Evolutionary conservation across 129 eudicot genomes (phyloP).

Genomic region (Solidago caesia): DNA sequence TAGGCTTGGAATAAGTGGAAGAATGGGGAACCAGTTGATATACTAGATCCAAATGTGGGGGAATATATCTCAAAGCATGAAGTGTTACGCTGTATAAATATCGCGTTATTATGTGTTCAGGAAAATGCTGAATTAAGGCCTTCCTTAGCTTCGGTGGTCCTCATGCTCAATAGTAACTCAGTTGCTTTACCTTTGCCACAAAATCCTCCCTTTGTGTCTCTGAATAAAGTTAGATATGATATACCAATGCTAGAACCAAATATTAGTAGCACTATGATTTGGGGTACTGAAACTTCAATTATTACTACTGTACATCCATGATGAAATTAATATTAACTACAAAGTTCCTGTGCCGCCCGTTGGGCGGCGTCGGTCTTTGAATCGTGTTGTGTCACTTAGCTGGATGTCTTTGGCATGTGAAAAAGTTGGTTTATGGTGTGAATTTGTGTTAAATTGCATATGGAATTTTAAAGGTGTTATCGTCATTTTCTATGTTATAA

Average conservation of each 20-base stretch:
- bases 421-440: no score
- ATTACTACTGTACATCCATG: conserved; percentile 25
- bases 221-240: neutral
- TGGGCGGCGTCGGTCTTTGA: no score
- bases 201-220: conserved; percentile 28
- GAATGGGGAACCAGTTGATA: neutral
- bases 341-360: no score
- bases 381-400: no score
- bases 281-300: neutral
- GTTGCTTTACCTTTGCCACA: conserved; percentile 22
- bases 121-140: conserved; percentile 18
- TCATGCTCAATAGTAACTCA: conserved; percentile 30
- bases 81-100: no score
- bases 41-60: no score
- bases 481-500: no score
- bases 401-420: no score
- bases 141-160: conserved; percentile 24
- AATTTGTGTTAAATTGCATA: no score
- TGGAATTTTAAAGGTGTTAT: no score
- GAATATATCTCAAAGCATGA: no score
- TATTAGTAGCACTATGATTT: neutral
- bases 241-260: neutral
- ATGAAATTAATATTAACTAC: neutral
- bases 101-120: no score
- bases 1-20: conserved; percentile 9